Base-by-base conservation (phyloP, 345 rosid species). In the Draba incana region DNA sequence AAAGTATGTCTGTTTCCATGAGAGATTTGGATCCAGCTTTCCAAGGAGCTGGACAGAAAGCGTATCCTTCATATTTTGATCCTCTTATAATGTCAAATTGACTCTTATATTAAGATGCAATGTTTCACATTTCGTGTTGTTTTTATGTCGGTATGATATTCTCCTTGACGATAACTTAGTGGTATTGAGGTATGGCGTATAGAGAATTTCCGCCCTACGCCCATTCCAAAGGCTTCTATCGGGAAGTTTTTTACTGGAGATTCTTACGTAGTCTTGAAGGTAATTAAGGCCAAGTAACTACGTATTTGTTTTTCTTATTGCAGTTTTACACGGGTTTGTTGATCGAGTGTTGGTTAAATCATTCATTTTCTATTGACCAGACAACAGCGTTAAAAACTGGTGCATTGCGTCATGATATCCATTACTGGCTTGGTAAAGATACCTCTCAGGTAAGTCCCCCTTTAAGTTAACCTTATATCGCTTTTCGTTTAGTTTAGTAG, bases 151-250 rank as follows among this genome's bases (percentile, higher is more conserved):
- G 11, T 54, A 42, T 25, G 61, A 41, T 46, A 14, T 71, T 71
- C 46, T 81, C 89, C 89, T 88, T 88, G 75, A 90, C 78, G 10
- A 74, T 63, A 61, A 52, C 8, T 39, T 70, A 95, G 99, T 57
- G 98, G 99, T 71, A 80, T 84, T 77, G 99, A 95, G 77, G 78
- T 88, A 80, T 95, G 99, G 99, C 88, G 96, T 78, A 88, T 95
- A 68, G 99, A 95, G 78, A 89, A 86, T 76, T 95, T 95, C 62
- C 45, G 6, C 30, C 99, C 99, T 42, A 84, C 81, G 61, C 85
- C 68, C 10, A 70, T 85, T 53, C 84, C 90, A 47, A 84, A 84
- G 79, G 77, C 97, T 35, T 86, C 93, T 53, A 42, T 81, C 62
- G 99, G 99, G 27, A 95, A 86, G 51, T 95, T 95, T 81, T 95